Percentiles rank a stretch among this genome's conserved stretches.
Conservation (phyloP, 2,329 filamentous ascomycete genomes). For the Aspergillus oerlinghausenensis region DNA sequence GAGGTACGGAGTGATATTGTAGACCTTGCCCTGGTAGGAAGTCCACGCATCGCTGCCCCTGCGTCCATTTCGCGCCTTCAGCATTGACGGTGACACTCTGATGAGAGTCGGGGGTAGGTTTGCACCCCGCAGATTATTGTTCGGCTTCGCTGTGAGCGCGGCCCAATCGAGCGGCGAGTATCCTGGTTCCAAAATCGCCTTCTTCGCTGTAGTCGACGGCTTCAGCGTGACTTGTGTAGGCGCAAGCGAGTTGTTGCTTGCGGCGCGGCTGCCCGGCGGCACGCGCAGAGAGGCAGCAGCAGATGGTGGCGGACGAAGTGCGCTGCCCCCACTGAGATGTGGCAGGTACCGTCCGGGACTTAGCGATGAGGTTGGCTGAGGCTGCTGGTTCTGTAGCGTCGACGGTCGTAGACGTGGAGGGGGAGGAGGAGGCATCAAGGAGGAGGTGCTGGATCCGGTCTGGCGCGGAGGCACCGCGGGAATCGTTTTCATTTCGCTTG, state of each 20-base stretch:
- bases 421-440: slow-evolving; percentile 34
- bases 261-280: slow-evolving; percentile 37
- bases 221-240: slow-evolving; percentile 40
- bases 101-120: slow-evolving; percentile 50
- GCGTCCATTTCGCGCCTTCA: slow-evolving; percentile 74
- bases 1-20: slow-evolving; percentile 86
- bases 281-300: slow-evolving; percentile 41
- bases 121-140: slow-evolving; percentile 61
- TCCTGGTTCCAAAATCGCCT: slow-evolving; percentile 67
- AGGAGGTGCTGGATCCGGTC: slow-evolving; percentile 13
- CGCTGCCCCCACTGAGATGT: slow-evolving; percentile 22
- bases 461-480: slow-evolving; percentile 11
- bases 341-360: slow-evolving; percentile 21
- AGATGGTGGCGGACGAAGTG: slow-evolving; percentile 41
- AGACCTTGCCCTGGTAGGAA: slow-evolving; percentile 81
- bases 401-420: slow-evolving; percentile 24
- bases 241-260: slow-evolving; percentile 40
- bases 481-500: slow-evolving; percentile 7
- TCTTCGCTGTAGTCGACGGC: slow-evolving; percentile 41
- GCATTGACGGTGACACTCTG: slow-evolving; percentile 76
- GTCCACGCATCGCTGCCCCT: slow-evolving; percentile 88
- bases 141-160: slow-evolving; percentile 60
- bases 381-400: slow-evolving; percentile 18
- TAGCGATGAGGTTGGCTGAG: slow-evolving; percentile 8
- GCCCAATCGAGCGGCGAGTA: slow-evolving; percentile 98